These are phyloP conservation scores for Lantana camara DNA, from an alignment of 257 asterid genomes.

Conservation along the genomic window DNA sequence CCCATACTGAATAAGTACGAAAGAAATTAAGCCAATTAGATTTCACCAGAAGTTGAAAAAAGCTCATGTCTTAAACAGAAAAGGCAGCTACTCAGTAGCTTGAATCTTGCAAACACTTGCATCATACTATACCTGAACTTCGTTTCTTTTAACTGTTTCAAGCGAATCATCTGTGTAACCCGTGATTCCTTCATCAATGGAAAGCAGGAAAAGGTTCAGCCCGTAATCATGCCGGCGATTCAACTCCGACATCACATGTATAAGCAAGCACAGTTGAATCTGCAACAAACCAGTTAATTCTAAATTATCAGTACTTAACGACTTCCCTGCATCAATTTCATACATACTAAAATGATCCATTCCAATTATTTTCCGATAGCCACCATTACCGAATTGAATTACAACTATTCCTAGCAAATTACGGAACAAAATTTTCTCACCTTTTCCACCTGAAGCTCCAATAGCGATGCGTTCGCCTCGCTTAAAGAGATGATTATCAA, in stretches of 20 bases:
- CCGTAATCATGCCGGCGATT: conserved; percentile 85
- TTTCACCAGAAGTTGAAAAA: background rate
- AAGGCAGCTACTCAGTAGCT: background rate
- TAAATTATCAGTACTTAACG: background rate
- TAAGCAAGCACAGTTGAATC: conserved; percentile 98
- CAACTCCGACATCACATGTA: conserved; percentile 82
- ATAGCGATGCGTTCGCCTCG: conserved; percentile 90
- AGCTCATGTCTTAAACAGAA: no score
- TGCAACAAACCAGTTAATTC: conserved; percentile 35
- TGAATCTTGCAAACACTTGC: no score
- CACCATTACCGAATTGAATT: background rate
- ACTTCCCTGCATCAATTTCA: background rate
- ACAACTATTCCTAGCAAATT: background rate
- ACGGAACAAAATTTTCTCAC: conserved; percentile 32
- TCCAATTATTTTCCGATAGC: conserved; percentile 7
- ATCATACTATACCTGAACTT: conserved; percentile 73
- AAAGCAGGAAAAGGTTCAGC: conserved; percentile 89
- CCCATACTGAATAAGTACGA: conserved; percentile 64
- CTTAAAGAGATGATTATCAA: conserved; percentile 79
- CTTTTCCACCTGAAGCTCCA: conserved; percentile 99
- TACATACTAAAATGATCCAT: conserved; percentile 4
- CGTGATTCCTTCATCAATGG: conserved; percentile 96
- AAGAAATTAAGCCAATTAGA: conserved; percentile 20
- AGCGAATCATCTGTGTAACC: conserved; percentile 98
- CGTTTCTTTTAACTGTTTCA: conserved; percentile 96